Percentiles rank a stretch among this genome's conserved stretches.
phyloP scores from a whole-genome alignment of 1,284 basidiomycete genomes.

The Leccinum pachyderme region DNA sequence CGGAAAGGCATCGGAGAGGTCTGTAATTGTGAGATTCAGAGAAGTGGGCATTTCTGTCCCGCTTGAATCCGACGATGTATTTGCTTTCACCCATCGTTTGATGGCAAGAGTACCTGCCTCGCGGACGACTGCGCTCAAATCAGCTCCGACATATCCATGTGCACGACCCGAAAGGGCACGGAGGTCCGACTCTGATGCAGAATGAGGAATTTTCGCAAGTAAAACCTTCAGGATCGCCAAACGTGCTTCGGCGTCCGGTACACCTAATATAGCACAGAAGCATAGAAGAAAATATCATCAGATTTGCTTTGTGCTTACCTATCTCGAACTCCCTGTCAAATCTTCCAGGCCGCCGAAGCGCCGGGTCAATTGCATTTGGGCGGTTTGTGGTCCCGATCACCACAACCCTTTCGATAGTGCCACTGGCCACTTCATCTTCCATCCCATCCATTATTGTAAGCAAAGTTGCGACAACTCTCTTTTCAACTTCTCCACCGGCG shows the following conservation, averaged over 20 bases:
- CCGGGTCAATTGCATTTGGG: slow-evolving; percentile 96
- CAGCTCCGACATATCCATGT: slow-evolving; percentile 97
- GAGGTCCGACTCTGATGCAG: slow-evolving; percentile 62
- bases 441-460: slow-evolving; percentile 96
- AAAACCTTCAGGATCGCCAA: slow-evolving; percentile 83
- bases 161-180: slow-evolving; percentile 71
- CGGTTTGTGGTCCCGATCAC: slow-evolving; percentile 98
- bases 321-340: slow-evolving; percentile 99
- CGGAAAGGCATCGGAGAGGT: slow-evolving; percentile 74
- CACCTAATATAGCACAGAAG: slow-evolving; percentile 50
- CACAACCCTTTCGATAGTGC: slow-evolving; percentile 64
- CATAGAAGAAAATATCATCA: slow-evolving; percentile 2
- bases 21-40: slow-evolving; percentile 54
- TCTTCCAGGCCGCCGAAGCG: slow-evolving; percentile 88
- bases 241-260: slow-evolving; percentile 85
- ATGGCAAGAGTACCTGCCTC: slow-evolving; percentile 93
- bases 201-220: slow-evolving; percentile 78
- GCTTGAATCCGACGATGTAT: slow-evolving; percentile 17
- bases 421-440: slow-evolving; percentile 51
- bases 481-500: slow-evolving; percentile 90
- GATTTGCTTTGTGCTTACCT: slow-evolving; percentile 45
- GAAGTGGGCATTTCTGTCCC: slow-evolving; percentile 21
- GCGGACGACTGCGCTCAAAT: slow-evolving; percentile 88
- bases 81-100: slow-evolving; percentile 67
- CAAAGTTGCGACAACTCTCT: slow-evolving; percentile 92